Evolutionary conservation across 116 monocot genomes (phyloP), one percentile per base, ranked within the genome.

Genomic region (Thalassia testudinum): DNA sequence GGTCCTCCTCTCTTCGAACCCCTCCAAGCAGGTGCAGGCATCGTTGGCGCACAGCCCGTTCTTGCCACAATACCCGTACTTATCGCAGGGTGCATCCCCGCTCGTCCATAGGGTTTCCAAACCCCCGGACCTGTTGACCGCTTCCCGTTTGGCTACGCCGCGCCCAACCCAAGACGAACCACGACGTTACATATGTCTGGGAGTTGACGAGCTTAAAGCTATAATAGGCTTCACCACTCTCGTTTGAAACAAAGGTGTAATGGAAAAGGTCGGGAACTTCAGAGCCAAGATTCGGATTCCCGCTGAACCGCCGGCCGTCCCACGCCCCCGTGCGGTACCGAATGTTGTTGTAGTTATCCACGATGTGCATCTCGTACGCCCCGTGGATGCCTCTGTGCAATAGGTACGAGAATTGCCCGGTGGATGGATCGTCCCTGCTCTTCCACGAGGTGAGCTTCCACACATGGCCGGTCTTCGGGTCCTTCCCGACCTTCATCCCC

Each of bases 401-500:
- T 26, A 8, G 5, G 23, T 50, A 50, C 19, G 44, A 2, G 44
- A 7, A 44, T 2, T 50, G 7, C 23, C 50, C 50, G 0, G 23
- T 6, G 11, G 50, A 21, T 1, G 50, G 50, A 26, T 50, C 50
- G 50, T 50, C 23, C 21, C 7, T 6, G 50, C 50, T 26, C 15
- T 26, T 50, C 50, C 50, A 50, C 19, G 50, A 50, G 12, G 50
- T 50, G 2, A 50, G 1, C 0, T 10, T 24, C 5, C 50, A 11
- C 3, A 22, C 0, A 2, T 12, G 22, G 19, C 50, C 50, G 0
- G 22, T 50, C 6, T 21, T 50, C 23, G 10, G 25, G 23, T 50
- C 15, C 50, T 0, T 0, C 50, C 50, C 50, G 50, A 24, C 7
- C 50, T 50, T 50, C 50, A 50, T 50, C 50, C 50, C 23, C 13